Evolutionary conservation across 768 basidiomycete species (phyloP), one percentile per base, ranked within the genome.

Genomic region (Amanita rubescens): DNA sequence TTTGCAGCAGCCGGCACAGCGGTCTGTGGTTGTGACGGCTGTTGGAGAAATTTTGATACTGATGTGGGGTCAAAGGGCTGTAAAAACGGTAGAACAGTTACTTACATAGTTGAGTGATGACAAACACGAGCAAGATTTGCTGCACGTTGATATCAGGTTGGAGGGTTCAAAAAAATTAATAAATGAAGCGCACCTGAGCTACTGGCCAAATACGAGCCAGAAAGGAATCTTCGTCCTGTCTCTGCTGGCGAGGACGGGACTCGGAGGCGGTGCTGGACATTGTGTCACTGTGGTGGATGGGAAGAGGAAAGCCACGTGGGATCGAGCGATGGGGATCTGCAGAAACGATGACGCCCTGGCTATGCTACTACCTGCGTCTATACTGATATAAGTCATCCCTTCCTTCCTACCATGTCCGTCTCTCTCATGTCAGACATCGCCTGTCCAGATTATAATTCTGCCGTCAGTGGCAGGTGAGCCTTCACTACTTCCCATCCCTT

Each of bases 41-140:
- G 62, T 41, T 72, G 69, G 19, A 75, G 67, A 34, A 78, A 71
- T 62, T 72, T 80, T 56, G 69, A 70, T 14, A 71, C 83, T 82
- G 54, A 15, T 11, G 57, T n/a, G 41, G 33, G 27, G 22, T 22
- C 5, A 20, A 44, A 39, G 47, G 55, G 56, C 11, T 47, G 22
- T 25, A 33, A 14, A 17, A 39, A 53, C 49, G 5, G 35, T 30
- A 50, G 8, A 37, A 47, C 34, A 51, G 38, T 15, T 24, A 17
- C 38, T 32, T 55, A 85, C 86, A 79, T 41, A 88, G 62, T 65
- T 88, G 85, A 38, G 81, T 76, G 41, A 86, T 61, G n/a, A 74
- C 76, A 72, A 78, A 89, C 55, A 85, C 69, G 49, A 90, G 57
- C 39, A 89, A 67, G 19, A 81, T 65, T 88, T 88, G 86, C 87